Evolutionary conservation across 306 rosid species (phyloP).

Genomic region (Betula pendula): DNA sequence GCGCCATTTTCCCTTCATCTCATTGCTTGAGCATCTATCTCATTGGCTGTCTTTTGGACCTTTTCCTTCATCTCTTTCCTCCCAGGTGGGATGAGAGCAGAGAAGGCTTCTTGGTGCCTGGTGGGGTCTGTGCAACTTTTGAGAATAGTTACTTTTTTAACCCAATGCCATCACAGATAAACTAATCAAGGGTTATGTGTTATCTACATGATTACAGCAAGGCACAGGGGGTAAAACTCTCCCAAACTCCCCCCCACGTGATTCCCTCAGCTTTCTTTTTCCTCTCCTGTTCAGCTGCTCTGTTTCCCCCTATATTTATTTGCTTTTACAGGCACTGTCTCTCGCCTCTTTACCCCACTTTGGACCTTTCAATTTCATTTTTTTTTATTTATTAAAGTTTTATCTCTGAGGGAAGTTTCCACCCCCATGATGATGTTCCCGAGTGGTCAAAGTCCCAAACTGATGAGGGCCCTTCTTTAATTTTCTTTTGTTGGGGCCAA

Average conservation of each 20-base stretch:
- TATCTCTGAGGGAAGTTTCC: not conserved
- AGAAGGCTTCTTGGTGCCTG: not conserved
- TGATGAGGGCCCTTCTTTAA: not conserved
- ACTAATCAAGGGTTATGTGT: slow-evolving; percentile 21
- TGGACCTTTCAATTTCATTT: not conserved
- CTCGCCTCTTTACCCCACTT: slow-evolving; percentile 8
- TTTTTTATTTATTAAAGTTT: not conserved
- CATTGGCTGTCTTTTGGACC: not conserved
- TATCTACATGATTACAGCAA: slow-evolving; percentile 40
- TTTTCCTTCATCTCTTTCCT: not conserved
- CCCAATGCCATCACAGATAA: slow-evolving; percentile 24
- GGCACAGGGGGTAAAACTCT: slow-evolving; percentile 30
- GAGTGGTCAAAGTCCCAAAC: slow-evolving; percentile 31
- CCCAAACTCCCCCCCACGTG: slow-evolving; percentile 36
- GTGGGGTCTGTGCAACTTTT: slow-evolving; percentile 28
- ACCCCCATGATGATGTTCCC: slow-evolving; percentile 8
- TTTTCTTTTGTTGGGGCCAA: not conserved
- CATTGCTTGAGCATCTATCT: not conserved
- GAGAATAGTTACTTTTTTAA: slow-evolving; percentile 5
- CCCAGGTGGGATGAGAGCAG: slow-evolving; percentile 11
- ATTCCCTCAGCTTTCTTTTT: slow-evolving; percentile 35
- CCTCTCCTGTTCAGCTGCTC: slow-evolving; percentile 24
- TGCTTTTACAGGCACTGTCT: slow-evolving; percentile 34
- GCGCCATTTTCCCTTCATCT: not conserved
- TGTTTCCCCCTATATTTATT: not conserved